Base-by-base conservation (phyloP, 2,329 filamentous ascomycete genomes). In the Pseudofabraea citricarpa region DNA sequence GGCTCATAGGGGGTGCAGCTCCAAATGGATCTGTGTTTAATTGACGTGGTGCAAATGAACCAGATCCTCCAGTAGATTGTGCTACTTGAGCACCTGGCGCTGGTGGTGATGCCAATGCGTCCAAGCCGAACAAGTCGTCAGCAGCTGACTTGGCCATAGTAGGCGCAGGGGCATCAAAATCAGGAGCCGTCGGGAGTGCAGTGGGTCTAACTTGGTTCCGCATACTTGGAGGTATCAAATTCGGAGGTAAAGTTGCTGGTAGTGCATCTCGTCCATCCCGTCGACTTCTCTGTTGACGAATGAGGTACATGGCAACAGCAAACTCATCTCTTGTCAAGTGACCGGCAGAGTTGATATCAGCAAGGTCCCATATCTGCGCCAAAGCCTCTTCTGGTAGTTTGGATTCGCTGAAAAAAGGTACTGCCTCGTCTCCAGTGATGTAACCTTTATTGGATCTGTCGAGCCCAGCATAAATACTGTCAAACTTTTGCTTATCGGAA, bases 231-330 rank as follows among this genome's bases (percentile, higher is more conserved):
- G 93, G 93, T 22, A 97, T 77, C 29, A 97, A 71, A 53, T 85
- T 90, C 0, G 83, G 72, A 8, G 91, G 90, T 32, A 98, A 69
- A n/a, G 79, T 75, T 18, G 83, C 72, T 2, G 93, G 93, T 23
- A 97, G 66, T 21, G 79, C 70, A 31, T 67, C 68, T 23, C 69
- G 62, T 15, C 74, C 72, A 44, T 83, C 80, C 45, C 81, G 80
- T 49, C 83, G 85, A 51, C 77, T 85, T 42, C 90, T 79, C 63
- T 96, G 90, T 62, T 95, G 87, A 48, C 90, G 81, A 56, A 98
- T 96, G 40, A 98, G 74, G 61, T 94, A 94, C 90, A 98, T 96
- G 41, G 93, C 91, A 36, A 98, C 90, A 0, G 93, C 90, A 61
- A 98, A 98, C 56, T 95, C 90, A 54, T 98, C 93, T 55, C 80